phyloP scores from a whole-genome alignment of 345 rosid species.

The Euphorbia pulcherrima region DNA sequence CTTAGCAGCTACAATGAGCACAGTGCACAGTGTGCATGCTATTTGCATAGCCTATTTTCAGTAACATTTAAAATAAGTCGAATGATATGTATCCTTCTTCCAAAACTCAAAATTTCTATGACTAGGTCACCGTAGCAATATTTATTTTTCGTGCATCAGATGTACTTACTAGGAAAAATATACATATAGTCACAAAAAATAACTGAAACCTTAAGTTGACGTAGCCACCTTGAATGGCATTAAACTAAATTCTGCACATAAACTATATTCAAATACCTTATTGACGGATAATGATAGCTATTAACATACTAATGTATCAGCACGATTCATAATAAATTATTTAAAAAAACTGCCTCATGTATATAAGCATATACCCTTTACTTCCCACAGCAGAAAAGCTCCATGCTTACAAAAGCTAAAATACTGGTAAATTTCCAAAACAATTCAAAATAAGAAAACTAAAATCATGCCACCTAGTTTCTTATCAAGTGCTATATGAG shows the following conservation, averaged over 20 bases:
- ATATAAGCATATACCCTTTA: neutral
- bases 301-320: neutral
- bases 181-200: neutral
- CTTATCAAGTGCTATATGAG: neutral
- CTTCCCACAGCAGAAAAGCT: neutral
- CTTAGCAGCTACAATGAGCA: neutral
- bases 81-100: neutral
- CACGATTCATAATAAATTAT: neutral
- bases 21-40: neutral
- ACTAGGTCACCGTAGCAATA: neutral
- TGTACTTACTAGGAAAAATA: conserved; percentile 2
- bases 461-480: neutral
- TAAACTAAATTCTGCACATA: neutral
- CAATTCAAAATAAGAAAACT: neutral
- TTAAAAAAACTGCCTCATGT: too few relatives aligned
- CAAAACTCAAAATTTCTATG: neutral
- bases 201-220: neutral
- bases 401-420: neutral
- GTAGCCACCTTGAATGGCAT: neutral
- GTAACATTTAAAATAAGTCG: neutral
- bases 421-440: neutral
- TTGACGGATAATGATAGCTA: neutral
- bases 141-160: neutral
- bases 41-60: neutral
- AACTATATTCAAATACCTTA: neutral